Percentiles rank a stretch among this genome's conserved stretches.
phyloP scores from a whole-genome alignment of 1,284 basidiomycete genomes.

The Puccinia triticina region DNA sequence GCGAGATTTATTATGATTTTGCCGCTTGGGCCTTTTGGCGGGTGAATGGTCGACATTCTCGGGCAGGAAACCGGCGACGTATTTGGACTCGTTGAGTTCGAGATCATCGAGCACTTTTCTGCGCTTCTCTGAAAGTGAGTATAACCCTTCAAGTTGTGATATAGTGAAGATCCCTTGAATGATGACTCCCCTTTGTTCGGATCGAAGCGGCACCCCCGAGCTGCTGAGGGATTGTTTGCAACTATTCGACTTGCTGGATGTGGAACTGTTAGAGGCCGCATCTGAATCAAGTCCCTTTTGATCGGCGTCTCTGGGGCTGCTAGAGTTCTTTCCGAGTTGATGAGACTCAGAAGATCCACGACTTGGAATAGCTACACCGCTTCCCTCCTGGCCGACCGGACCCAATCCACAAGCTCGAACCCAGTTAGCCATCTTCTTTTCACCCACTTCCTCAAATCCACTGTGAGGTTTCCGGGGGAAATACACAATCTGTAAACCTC shows the following conservation, averaged over 20 bases:
- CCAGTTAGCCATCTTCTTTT: slow-evolving; percentile 35
- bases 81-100: slow-evolving; percentile 40
- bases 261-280: background rate
- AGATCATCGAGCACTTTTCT: slow-evolving; percentile 27
- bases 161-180: slow-evolving; percentile 43
- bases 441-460: slow-evolving; percentile 34
- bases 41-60: background rate
- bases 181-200: slow-evolving; percentile 32
- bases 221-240: background rate
- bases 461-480: slow-evolving; percentile 13
- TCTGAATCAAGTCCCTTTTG: background rate
- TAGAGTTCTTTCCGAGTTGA: background rate
- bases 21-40: background rate
- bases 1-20: slow-evolving; percentile 21
- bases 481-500: slow-evolving; percentile 31
- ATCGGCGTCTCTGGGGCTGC: background rate
- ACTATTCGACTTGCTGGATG: background rate
- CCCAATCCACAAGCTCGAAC: slow-evolving; percentile 30
- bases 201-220: background rate
- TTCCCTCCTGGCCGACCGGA: slow-evolving; percentile 27
- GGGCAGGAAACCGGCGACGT: slow-evolving; percentile 30
- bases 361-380: slow-evolving; percentile 1
- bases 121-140: slow-evolving; percentile 20
- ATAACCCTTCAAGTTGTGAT: slow-evolving; percentile 12
- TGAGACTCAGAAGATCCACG: background rate